Conservation (phyloP, 441 rosid genomes). For the Breynia disticha region DNA sequence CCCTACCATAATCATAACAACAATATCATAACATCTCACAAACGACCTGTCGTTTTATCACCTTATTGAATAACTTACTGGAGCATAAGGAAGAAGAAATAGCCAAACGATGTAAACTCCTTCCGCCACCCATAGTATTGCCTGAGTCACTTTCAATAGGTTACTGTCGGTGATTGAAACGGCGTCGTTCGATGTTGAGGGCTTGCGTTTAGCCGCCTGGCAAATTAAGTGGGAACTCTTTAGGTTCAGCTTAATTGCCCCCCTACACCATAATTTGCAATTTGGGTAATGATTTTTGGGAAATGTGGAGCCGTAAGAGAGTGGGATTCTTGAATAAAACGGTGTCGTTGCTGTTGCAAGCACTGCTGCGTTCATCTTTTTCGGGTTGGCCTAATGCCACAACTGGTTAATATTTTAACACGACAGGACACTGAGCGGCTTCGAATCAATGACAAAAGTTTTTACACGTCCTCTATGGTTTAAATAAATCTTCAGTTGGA, state of each 20-base stretch:
- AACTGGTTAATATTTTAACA: too few species aligned
- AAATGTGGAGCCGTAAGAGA: too few species aligned
- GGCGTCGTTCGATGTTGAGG: conserved; percentile 7
- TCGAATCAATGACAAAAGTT: too few species aligned
- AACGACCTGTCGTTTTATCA: background rate
- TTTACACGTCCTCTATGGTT: too few species aligned
- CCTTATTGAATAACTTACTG: conserved; percentile 29
- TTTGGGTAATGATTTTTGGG: too few species aligned
- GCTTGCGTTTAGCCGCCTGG: conserved; percentile 42
- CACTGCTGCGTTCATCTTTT: too few species aligned
- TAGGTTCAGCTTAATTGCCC: conserved; percentile 4
- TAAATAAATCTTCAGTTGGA: too few species aligned
- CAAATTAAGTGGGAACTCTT: conserved; percentile 9
- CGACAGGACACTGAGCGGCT: too few species aligned
- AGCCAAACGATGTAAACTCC: conserved; percentile 83
- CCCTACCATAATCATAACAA: conserved; percentile 34
- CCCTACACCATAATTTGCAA: background rate
- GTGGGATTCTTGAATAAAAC: too few species aligned
- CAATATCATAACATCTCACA: too few species aligned
- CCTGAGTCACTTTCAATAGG: conserved; percentile 28
- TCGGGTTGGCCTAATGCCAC: too few species aligned
- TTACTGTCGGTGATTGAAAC: conserved; percentile 19
- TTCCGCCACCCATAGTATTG: conserved; percentile 57
- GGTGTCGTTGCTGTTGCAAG: too few species aligned
- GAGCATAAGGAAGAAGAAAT: conserved; percentile 84